A percentile compares a stretch with the other conserved stretches of the same genome.
Conservation (phyloP, 768 basidiomycete genomes). For the Cystobasidium onofrii region DNA sequence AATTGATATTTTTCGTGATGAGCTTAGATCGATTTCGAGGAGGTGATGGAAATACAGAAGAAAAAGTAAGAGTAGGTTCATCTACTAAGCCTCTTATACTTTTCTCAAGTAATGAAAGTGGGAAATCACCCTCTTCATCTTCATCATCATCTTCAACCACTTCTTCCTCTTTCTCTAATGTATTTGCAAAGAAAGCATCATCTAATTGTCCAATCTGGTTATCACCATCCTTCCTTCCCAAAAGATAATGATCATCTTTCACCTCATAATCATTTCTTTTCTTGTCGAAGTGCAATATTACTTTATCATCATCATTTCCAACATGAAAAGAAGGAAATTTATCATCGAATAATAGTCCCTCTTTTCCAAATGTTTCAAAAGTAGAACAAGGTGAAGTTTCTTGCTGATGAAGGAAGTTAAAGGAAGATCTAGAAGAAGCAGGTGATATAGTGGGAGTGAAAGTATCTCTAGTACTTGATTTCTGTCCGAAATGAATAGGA, state of each 20-base stretch:
- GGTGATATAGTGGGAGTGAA: background rate
- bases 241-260: too few relatives aligned
- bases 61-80: background rate
- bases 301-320: background rate
- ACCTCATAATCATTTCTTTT: too few relatives aligned
- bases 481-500: too few relatives aligned
- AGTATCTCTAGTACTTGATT: background rate
- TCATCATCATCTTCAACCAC: constrained; percentile 2
- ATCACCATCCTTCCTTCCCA: too few relatives aligned
- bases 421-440: background rate
- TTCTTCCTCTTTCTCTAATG: background rate
- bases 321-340: background rate
- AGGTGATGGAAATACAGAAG: background rate
- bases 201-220: too few relatives aligned
- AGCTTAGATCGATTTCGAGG: background rate
- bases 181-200: too few relatives aligned
- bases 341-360: background rate
- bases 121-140: constrained; percentile 1
- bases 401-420: background rate
- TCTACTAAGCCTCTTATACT: background rate
- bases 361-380: background rate
- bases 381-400: background rate
- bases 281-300: background rate
- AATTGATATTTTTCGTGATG: too few relatives aligned
- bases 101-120: constrained; percentile 8